Evolutionary conservation across 2,329 filamentous ascomycete species (phyloP), one percentile per base, ranked within the genome.

Genomic region (Colletotrichum plurivorum): DNA sequence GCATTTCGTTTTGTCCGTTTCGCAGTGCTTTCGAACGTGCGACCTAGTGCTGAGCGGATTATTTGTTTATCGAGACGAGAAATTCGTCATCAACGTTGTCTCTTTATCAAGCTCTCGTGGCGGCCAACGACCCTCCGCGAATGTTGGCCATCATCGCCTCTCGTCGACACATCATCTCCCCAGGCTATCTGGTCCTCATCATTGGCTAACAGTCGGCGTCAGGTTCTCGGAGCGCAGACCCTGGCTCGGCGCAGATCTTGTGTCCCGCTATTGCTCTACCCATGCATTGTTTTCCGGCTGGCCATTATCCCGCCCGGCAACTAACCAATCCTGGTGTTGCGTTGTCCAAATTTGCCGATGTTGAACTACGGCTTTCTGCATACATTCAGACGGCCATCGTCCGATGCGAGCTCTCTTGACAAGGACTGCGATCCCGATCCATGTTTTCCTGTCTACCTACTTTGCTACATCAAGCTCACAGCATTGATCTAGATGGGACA

Each of bases 211-310:
- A 54, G n/a, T 13, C 18, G 27, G 6, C 16, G 49, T 56, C 51
- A 56, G 51, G 56, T 61, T 25, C 39, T 13, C 5, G 45, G 27
- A 43, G 61, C 20, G 18, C 31, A 10, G 46, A 43, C 54, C 46
- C 31, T 49, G 55, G 43, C 22, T 48, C 43, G 46, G 41, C 55
- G 54, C 62, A 55, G 27, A 69, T 60, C 67, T 48, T 13, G 41
- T 66, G n/a, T 59, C 48, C 25, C 49, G 31, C 62, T 61, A 61
- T 69, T 66, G 66, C 49, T 25, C 55, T 52, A 51, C 62, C 41
- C 66, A 57, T 59, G 20, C 22, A 36, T 58, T 39, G 18, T 27
- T 43, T 49, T 31, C 54, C 41, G 54, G 55, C 48, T 52, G 31
- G 54, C 41, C 25, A 57, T 54, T 13, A 54, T 46, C 20, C 43